Base-by-base conservation (phyloP, 306 rosid genomes). In the Adenanthera pavonina region DNA sequence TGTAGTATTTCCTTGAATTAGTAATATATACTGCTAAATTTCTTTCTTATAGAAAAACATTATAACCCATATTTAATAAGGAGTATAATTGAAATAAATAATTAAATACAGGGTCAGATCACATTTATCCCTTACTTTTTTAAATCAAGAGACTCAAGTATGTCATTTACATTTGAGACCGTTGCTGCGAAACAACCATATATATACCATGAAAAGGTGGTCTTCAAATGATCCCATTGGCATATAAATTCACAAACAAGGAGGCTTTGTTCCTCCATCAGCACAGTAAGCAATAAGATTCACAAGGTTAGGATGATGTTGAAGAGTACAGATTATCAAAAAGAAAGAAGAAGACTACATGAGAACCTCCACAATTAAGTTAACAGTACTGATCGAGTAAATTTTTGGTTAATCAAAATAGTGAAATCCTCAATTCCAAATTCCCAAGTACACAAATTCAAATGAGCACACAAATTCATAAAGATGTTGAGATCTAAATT, bases 191-290 rank as follows among this genome's bases (percentile, higher is more conserved):
- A 40, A 60, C 49, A 67, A 70, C 48, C 46, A 25, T 25, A 25
- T 25, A 25, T 25, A 81, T 89, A 93, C 96, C 94, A 60, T 88
- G 96, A 25, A 25, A 86, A 93, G 96, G 86, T 93, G 95, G 73
- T 92, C 97, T 83, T 92, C 97, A 83, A 92, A 85, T 62, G 71
- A 65, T 2, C 94, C 94, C 82, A 91, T 67, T 54, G 94, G 92
- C 97, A 25, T 25, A 93, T 91, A 86, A 87, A 91, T 69, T 91
- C 96, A 88, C 91, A 93, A 69, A 93, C 97, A 80, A 93, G 97
- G 78, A 93, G 97, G 78, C 97, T 91, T 68, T 93, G 97, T 69
- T 93, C 97, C 47, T 1, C 97, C 97, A 83, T 93, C 97, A n/a
- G 96, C 97, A 86, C 97, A 93, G 52, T 93, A 91, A 40, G 96